phyloP scores from a whole-genome alignment of 176 grass and related monocot species.

The Urochloa ruziziensis region DNA sequence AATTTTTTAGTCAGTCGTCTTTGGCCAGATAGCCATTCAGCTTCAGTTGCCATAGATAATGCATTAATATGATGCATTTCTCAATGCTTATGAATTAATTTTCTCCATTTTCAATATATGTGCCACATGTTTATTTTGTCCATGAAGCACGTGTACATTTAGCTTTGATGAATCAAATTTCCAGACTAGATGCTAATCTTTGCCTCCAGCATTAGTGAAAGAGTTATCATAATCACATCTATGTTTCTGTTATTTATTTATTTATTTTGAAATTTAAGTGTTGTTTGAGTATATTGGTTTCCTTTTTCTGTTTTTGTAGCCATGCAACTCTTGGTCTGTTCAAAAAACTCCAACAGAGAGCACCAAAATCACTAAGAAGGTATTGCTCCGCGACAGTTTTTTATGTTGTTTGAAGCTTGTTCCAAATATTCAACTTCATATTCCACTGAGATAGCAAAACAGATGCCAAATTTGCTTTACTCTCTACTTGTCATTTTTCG shows the following conservation, averaged over 20 bases:
- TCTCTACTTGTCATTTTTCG: slow-evolving; percentile 10
- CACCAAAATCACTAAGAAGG: slow-evolving; percentile 90
- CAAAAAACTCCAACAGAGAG: slow-evolving; percentile 87
- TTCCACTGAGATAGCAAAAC: not conserved
- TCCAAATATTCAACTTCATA: slow-evolving; percentile 3
- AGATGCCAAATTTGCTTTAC: not conserved
- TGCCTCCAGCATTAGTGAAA: not conserved
- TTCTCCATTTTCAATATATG: not conserved
- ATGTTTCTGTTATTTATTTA: not conserved
- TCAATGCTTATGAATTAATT: not conserved
- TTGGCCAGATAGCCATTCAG: not conserved
- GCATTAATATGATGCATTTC: not conserved
- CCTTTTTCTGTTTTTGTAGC: slow-evolving; percentile 38
- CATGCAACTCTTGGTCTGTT: slow-evolving; percentile 98
- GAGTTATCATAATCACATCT: not conserved
- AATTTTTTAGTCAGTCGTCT: not conserved
- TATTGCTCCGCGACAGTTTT: slow-evolving; percentile 14
- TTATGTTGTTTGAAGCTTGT: not conserved
- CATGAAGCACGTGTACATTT: not conserved
- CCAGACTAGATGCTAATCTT: not conserved
- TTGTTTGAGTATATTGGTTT: slow-evolving; percentile 15
- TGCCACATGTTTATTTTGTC: not conserved
- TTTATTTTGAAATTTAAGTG: not conserved
- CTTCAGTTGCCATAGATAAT: not conserved
- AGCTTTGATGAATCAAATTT: not conserved